These are phyloP conservation scores for Dimocarpus longan DNA, from an alignment of 345 rosid species.

Conservation along the genomic window DNA sequence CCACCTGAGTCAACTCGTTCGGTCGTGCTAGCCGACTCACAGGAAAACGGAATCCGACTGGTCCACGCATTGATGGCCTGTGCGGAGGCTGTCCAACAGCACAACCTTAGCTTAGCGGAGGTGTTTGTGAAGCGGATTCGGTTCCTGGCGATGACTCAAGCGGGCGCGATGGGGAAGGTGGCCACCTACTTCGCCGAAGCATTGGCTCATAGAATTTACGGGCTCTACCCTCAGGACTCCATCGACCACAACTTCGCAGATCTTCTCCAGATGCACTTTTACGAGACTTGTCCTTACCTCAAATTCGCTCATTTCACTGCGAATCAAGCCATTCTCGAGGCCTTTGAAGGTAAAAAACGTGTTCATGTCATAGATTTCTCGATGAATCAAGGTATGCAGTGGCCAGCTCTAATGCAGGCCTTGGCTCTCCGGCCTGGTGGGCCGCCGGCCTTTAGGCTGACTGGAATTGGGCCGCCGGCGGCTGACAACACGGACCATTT, in stretches of 20 bases:
- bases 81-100: constrained; percentile 73
- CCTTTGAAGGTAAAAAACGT: constrained; percentile 57
- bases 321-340: constrained; percentile 82
- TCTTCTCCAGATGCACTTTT: constrained; percentile 79
- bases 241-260: constrained; percentile 55
- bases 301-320: constrained; percentile 89
- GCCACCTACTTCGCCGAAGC: constrained; percentile 87
- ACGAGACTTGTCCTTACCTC: constrained; percentile 84
- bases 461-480: constrained; percentile 82
- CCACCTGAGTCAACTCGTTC: constrained; percentile 49
- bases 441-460: constrained; percentile 71
- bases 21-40: constrained; percentile 70
- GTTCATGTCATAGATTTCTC: constrained; percentile 79
- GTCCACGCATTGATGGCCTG: constrained; percentile 83
- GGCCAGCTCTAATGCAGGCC: constrained; percentile 93
- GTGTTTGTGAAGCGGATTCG: constrained; percentile 75
- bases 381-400: constrained; percentile 77
- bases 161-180: constrained; percentile 80
- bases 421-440: constrained; percentile 74
- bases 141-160: constrained; percentile 54
- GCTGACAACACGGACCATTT: constrained; percentile 59
- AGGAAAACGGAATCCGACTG: constrained; percentile 73
- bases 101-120: constrained; percentile 53
- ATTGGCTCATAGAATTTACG: constrained; percentile 68
- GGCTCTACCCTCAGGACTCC: constrained; percentile 40